Percentiles rank a stretch among this genome's conserved stretches.
Evolutionary conservation across 1,284 basidiomycete genomes (phyloP).

Genomic region (Sporisorium reilianum): DNA sequence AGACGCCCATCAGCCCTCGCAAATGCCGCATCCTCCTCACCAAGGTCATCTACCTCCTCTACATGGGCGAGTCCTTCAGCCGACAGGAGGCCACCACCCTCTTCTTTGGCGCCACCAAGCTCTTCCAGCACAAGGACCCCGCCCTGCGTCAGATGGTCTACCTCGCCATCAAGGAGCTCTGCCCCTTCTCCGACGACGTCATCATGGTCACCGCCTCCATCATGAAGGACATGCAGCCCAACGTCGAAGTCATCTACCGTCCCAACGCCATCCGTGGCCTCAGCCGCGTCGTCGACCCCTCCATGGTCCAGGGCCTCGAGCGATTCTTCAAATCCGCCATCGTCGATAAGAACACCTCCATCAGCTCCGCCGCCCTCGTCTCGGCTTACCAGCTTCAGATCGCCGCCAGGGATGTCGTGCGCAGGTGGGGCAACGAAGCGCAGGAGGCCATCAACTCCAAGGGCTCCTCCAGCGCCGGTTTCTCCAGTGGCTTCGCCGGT

Average conservation of each 20-base stretch:
- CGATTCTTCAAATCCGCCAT: conserved; percentile 99
- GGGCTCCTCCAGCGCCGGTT: conserved; percentile 38
- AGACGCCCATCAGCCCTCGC: conserved; percentile 86
- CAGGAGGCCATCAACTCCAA: conserved; percentile 87
- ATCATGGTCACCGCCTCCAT: conserved; percentile 99
- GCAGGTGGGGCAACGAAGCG: conserved; percentile 97
- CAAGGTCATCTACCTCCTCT: conserved; percentile 94
- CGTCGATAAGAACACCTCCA: conserved; percentile 94
- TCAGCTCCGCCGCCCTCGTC: conserved; percentile 94
- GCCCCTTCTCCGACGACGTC: conserved; percentile 92
- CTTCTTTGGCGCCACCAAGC: conserved; percentile 98
- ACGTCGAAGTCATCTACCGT: conserved; percentile 97
- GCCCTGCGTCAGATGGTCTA: conserved; percentile 98
- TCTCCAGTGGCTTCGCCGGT: conserved; percentile 71
- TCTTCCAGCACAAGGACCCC: conserved; percentile 99
- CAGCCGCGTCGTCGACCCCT: conserved; percentile 95
- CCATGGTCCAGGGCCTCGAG: conserved; percentile 97
- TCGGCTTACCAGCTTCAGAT: conserved; percentile 98
- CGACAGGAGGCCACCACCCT: conserved; percentile 96
- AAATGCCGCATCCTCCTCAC: conserved; percentile 97
- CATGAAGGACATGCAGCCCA: conserved; percentile 99
- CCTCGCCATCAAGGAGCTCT: conserved; percentile 97
- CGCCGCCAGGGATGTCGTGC: conserved; percentile 83
- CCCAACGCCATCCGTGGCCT: conserved; percentile 97
- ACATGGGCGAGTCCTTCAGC: conserved; percentile 93